phyloP scores from a whole-genome alignment of 768 basidiomycete species.

The Pleurotus pulmonarius region DNA sequence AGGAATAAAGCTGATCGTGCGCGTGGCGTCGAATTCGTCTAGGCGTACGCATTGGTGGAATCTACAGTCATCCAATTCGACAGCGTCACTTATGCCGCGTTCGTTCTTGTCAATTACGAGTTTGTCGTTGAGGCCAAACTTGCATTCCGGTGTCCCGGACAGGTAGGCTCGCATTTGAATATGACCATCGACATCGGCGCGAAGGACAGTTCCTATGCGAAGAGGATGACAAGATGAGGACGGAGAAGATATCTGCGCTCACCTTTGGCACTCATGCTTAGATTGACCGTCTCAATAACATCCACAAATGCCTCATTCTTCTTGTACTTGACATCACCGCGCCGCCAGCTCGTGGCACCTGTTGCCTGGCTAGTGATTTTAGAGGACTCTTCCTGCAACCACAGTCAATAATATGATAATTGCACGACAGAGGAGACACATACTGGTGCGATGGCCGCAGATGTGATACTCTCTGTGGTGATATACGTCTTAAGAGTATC shows the following conservation, averaged over 20 bases:
- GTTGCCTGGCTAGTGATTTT: constrained; percentile 98
- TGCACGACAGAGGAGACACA: constrained; percentile 16
- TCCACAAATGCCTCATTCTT: constrained; percentile 99
- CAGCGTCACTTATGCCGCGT: constrained; percentile 66
- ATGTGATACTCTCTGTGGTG: constrained; percentile 94
- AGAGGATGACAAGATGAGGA: constrained; percentile 4
- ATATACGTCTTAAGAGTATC: constrained; percentile 98
- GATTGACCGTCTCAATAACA: constrained; percentile 93
- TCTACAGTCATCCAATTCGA: constrained; percentile 96
- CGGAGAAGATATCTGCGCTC: constrained; percentile 12
- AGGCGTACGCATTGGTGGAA: constrained; percentile 98
- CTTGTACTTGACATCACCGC: constrained; percentile 96
- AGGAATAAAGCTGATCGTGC: constrained; percentile 96
- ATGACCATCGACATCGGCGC: constrained; percentile 98
- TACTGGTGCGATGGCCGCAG: constrained; percentile 80
- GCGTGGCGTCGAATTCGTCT: constrained; percentile 88
- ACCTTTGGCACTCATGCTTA: constrained; percentile 98
- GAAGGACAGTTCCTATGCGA: constrained; percentile 69
- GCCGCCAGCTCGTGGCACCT: constrained; percentile 92
- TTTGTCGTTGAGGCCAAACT: constrained; percentile 98
- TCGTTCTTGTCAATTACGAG: constrained; percentile 90
- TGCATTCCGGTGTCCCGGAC: constrained; percentile 96
- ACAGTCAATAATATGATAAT: background rate
- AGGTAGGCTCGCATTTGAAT: constrained; percentile 98
- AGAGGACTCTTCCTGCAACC: constrained; percentile 84